Conservation (phyloP, 805 yeast genomes). For the Clavispora fructus region DNA sequence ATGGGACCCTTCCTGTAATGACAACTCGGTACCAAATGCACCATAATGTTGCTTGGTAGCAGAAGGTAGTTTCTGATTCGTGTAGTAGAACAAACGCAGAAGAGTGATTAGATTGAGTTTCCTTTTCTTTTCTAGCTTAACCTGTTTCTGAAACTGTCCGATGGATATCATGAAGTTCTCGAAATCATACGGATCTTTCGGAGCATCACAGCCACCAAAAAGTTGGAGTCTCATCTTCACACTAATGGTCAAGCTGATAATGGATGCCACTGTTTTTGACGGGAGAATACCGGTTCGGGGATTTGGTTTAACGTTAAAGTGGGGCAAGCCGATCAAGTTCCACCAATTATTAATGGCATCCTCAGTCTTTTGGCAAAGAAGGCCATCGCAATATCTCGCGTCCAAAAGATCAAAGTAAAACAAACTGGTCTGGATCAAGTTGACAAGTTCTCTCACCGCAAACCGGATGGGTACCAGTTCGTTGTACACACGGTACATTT, state of each 20-base stretch:
- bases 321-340: slow-evolving; percentile 60
- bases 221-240: slow-evolving; percentile 54
- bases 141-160: slow-evolving; percentile 72
- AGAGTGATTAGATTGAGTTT: slow-evolving; percentile 55
- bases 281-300: slow-evolving; percentile 54
- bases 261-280: slow-evolving; percentile 68
- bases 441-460: slow-evolving; percentile 71
- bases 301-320: slow-evolving; percentile 35
- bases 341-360: slow-evolving; percentile 77
- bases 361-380: slow-evolving; percentile 74
- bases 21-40: slow-evolving; percentile 9
- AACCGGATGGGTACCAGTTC: slow-evolving; percentile 49
- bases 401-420: slow-evolving; percentile 73
- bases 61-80: slow-evolving; percentile 28
- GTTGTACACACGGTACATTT: slow-evolving; percentile 57
- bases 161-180: slow-evolving; percentile 64
- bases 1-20: slow-evolving; percentile 7
- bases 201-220: slow-evolving; percentile 44
- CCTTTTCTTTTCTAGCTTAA: slow-evolving; percentile 45
- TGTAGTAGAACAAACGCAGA: slow-evolving; percentile 28
- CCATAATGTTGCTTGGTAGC: slow-evolving; percentile 11
- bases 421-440: slow-evolving; percentile 67
- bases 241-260: slow-evolving; percentile 71
- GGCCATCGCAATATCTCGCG: slow-evolving; percentile 73
- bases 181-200: slow-evolving; percentile 80